Conservation (phyloP, 2,329 filamentous ascomycete genomes). For the Chrysoporthe puriensis region DNA sequence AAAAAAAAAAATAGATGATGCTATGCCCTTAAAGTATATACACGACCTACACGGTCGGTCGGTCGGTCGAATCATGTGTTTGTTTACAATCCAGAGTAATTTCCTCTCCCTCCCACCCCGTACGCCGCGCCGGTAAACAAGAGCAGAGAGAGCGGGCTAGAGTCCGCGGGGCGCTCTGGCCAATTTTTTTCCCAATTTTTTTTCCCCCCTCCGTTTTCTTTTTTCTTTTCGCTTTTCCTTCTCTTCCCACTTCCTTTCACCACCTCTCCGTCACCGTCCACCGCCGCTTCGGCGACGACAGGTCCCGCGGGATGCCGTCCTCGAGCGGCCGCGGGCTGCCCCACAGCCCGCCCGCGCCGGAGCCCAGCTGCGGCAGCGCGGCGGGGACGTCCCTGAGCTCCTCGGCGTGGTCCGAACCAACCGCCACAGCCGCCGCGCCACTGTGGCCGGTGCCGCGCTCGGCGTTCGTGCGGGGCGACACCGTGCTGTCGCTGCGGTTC, state of each 20-base stretch:
- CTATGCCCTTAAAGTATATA: no score
- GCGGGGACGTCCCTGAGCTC: conserved; percentile 36
- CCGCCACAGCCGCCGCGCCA: conserved; percentile 25
- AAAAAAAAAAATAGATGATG: no score
- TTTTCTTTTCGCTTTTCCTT: background rate
- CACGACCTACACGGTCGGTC: no score
- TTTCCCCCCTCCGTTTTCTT: no score
- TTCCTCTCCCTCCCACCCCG: no score
- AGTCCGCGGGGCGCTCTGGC: no score
- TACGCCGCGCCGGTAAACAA: no score
- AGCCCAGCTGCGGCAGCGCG: conserved; percentile 42
- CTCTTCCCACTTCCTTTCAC: conserved; percentile 14
- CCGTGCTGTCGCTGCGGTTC: conserved; percentile 12
- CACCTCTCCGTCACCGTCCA: conserved; percentile 59
- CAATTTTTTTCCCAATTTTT: background rate
- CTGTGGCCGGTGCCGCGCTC: background rate
- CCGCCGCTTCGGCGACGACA: conserved; percentile 52
- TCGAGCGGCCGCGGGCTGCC: conserved; percentile 48
- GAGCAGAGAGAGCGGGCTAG: no score
- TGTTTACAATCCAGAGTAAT: no score
- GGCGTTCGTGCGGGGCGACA: conserved; percentile 26
- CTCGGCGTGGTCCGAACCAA: conserved; percentile 32
- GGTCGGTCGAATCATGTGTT: no score
- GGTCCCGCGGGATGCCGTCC: conserved; percentile 51
- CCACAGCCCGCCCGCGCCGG: conserved; percentile 49